Conservation (phyloP, 23 red algal genomes). For the Gracilaria domingensis region DNA sequence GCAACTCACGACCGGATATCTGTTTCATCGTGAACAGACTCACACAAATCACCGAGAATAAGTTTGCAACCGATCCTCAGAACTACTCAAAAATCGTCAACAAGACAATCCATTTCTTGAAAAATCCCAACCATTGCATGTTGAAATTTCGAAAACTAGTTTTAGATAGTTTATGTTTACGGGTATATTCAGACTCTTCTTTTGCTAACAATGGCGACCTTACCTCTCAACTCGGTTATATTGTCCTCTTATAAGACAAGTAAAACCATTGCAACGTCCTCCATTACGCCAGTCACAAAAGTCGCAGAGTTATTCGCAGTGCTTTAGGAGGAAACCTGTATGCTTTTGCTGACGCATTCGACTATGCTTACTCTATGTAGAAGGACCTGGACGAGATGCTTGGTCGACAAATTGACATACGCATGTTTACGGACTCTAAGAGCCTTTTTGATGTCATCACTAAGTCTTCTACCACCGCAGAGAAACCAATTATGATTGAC, state of each 20-base stretch:
- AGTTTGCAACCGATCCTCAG: not conserved
- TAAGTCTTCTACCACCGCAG: too few species aligned
- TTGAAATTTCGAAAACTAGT: not conserved
- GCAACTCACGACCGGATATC: slow-evolving; percentile 45
- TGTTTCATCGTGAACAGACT: not conserved
- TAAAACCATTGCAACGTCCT: slow-evolving; percentile 27
- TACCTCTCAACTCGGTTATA: not conserved
- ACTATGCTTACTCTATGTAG: not conserved
- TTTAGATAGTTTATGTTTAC: not conserved
- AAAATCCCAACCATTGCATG: too few species aligned
- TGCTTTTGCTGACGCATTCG: not conserved
- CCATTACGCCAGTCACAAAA: not conserved
- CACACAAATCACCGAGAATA: slow-evolving; percentile 22
- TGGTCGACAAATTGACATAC: too few species aligned
- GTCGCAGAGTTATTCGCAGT: not conserved
- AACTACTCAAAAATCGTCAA: too few species aligned
- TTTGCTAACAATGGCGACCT: slow-evolving; percentile 29
- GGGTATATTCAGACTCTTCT: not conserved
- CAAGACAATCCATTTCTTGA: too few species aligned
- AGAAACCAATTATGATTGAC: too few species aligned
- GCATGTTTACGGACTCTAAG: too few species aligned
- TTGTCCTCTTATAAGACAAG: not conserved
- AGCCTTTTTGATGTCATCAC: too few species aligned
- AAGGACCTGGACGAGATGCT: too few species aligned
- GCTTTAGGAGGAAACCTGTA: not conserved